A percentile compares a stretch with the other conserved stretches of the same genome.
Evolutionary conservation across 192 early-diverging fungal genomes (phyloP).

Genomic region (Rhizoclosmatium sp.): DNA sequence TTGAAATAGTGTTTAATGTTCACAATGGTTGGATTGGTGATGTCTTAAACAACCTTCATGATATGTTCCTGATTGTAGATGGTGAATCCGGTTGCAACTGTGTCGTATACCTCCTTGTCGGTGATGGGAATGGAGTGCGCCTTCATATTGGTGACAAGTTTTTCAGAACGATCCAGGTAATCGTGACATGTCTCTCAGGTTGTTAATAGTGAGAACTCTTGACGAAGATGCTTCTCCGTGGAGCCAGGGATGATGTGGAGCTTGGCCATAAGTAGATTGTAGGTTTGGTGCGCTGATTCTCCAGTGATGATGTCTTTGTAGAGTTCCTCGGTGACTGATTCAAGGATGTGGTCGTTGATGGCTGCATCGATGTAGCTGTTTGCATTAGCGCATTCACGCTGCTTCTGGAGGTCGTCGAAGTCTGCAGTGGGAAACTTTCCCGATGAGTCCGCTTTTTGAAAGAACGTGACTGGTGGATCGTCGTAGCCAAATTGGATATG

Average conservation of each 20-base stretch:
- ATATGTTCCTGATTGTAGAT: neutral
- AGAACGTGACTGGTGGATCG: neutral
- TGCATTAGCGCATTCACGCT: neutral
- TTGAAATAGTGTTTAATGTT: neutral
- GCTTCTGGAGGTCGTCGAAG: conserved; percentile 51
- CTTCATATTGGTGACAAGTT: neutral
- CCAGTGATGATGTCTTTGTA: too few relatives aligned
- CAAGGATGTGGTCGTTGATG: too few relatives aligned
- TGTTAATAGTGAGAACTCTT: too few relatives aligned
- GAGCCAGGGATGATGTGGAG: too few relatives aligned
- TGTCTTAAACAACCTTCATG: neutral
- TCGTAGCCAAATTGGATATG: neutral
- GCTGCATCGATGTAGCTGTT: too few relatives aligned
- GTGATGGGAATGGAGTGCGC: neutral
- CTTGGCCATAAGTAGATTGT: too few relatives aligned
- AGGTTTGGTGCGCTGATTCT: too few relatives aligned
- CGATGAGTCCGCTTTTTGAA: neutral
- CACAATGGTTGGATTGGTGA: neutral
- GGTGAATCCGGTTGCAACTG: neutral
- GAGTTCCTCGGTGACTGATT: too few relatives aligned
- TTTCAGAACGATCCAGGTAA: neutral
- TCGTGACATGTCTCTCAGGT: neutral
- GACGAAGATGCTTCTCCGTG: too few relatives aligned
- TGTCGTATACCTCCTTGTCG: neutral
- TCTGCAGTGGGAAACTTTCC: conserved; percentile 44